phyloP scores from a whole-genome alignment of 2,329 filamentous ascomycete genomes.

The Daldinia eschscholtzii region DNA sequence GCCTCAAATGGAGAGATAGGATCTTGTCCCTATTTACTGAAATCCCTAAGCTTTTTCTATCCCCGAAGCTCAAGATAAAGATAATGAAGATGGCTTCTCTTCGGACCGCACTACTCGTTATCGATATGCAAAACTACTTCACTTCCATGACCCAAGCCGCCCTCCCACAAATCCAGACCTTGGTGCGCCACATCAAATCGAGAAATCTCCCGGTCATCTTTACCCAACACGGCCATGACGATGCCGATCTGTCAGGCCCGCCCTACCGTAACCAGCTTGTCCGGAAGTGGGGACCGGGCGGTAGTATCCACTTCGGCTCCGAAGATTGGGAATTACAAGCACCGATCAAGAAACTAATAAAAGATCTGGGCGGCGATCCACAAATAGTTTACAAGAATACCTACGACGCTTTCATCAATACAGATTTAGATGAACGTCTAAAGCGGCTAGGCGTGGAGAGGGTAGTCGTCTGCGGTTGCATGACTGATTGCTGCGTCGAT shows the following conservation, averaged over 20 bases:
- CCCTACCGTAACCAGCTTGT: background rate
- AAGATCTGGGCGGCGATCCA: background rate
- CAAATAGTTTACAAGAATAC: background rate
- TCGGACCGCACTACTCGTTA: background rate
- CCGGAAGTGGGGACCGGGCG: background rate
- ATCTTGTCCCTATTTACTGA: no score
- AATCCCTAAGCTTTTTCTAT: no score
- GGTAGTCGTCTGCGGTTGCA: background rate
- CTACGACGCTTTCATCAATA: background rate
- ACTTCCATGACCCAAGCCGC: background rate
- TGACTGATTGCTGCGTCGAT: background rate
- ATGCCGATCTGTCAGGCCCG: background rate
- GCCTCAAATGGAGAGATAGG: no score
- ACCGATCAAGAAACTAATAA: background rate
- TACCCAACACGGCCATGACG: background rate
- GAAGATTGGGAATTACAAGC: background rate
- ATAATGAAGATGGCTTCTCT: background rate
- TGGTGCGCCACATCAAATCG: background rate
- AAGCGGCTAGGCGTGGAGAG: background rate
- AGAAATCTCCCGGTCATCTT: background rate
- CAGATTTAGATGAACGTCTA: background rate
- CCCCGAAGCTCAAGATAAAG: no score
- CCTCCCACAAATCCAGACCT: background rate
- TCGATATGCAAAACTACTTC: background rate
- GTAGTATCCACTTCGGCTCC: background rate